Percentiles rank a stretch among this genome's conserved stretches.
These are phyloP conservation scores for Leishmania arabica DNA, from an alignment of 208 protist genomes.

Conservation along the genomic window DNA sequence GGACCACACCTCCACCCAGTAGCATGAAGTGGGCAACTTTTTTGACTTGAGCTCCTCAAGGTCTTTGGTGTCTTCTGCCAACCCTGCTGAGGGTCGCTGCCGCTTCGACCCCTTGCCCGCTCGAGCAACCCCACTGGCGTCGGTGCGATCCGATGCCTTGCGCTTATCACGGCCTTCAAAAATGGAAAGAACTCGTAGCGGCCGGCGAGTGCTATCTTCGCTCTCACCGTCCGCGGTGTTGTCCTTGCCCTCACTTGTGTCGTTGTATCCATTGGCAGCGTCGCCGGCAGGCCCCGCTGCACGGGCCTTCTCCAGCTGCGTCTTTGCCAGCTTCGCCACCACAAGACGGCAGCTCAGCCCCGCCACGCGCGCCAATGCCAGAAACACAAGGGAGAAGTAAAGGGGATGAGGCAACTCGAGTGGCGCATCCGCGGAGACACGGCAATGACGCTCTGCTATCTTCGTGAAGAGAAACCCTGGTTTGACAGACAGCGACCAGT, in stretches of 20 bases:
- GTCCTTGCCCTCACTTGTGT: not conserved
- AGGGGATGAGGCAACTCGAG: slow-evolving; percentile 44
- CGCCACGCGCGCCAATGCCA: slow-evolving; percentile 47
- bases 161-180: slow-evolving; percentile 30
- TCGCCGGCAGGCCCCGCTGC: not conserved
- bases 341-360: slow-evolving; percentile 54
- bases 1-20: slow-evolving; percentile 91
- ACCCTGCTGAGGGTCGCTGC: slow-evolving; percentile 11
- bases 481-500: slow-evolving; percentile 33
- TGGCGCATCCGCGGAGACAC: slow-evolving; percentile 4
- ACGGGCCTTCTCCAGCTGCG: slow-evolving; percentile 13
- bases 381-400: slow-evolving; percentile 59
- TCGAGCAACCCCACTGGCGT: not conserved
- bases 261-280: not conserved
- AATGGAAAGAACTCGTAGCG: slow-evolving; percentile 37
- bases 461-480: slow-evolving; percentile 21
- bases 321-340: slow-evolving; percentile 35
- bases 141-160: slow-evolving; percentile 7
- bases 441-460: slow-evolving; percentile 17
- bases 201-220: slow-evolving; percentile 6
- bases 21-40: slow-evolving; percentile 74
- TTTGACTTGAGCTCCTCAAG: slow-evolving; percentile 37
- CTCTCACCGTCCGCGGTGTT: slow-evolving; percentile 9
- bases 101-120: slow-evolving; percentile 10
- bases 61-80: slow-evolving; percentile 6